Percentiles rank a stretch among this genome's conserved stretches.
phyloP scores from a whole-genome alignment of 2,329 filamentous ascomycete species.

The Penicillium glabrum region DNA sequence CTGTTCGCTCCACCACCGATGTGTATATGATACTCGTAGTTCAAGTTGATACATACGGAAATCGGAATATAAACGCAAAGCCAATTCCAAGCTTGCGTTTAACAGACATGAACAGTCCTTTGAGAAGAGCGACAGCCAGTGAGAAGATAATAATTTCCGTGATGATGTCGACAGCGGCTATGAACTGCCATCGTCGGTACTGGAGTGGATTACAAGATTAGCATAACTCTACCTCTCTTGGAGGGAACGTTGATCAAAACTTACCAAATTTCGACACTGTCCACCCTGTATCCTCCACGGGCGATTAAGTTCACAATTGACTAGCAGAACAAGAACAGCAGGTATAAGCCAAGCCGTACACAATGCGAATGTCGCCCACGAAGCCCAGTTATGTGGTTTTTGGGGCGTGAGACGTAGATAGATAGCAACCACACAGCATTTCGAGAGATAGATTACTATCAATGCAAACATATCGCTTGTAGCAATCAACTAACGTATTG shows the following conservation, averaged over 20 bases:
- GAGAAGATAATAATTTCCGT: conserved; percentile 35
- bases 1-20: not conserved
- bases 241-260: not conserved
- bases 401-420: conserved; percentile 48
- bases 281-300: conserved; percentile 35
- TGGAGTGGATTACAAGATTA: conserved; percentile 5
- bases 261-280: conserved; percentile 28
- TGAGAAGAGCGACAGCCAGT: conserved; percentile 30
- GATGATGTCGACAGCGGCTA: conserved; percentile 35
- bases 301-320: conserved; percentile 42
- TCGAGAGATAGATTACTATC: conserved; percentile 40
- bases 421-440: conserved; percentile 42
- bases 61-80: conserved; percentile 35
- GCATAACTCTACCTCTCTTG: not conserved
- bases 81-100: conserved; percentile 33
- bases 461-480: conserved; percentile 46
- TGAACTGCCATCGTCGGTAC: conserved; percentile 35
- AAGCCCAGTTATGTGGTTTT: conserved; percentile 38
- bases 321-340: conserved; percentile 40
- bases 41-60: conserved; percentile 32
- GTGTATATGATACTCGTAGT: not conserved
- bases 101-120: conserved; percentile 33
- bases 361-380: conserved; percentile 34
- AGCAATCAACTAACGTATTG: conserved; percentile 29
- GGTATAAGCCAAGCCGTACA: conserved; percentile 41